phyloP scores from a whole-genome alignment of 2,329 filamentous ascomycete genomes.

The Colletotrichum falcatum region DNA sequence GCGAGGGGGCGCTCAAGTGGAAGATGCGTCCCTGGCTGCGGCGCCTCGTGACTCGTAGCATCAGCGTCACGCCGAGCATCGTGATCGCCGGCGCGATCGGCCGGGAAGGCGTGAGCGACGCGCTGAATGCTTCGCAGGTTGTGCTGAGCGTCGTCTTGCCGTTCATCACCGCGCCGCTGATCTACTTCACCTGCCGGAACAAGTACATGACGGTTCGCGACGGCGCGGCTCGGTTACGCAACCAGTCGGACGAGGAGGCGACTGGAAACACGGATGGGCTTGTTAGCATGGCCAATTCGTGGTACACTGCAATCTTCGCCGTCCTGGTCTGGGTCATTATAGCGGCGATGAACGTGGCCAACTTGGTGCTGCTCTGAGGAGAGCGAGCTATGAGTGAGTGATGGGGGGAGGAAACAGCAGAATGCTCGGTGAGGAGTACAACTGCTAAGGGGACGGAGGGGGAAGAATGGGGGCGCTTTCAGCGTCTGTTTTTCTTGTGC shows the following conservation, averaged over 20 bases:
- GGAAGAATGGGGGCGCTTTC: neutral
- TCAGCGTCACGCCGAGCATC: constrained; percentile 85
- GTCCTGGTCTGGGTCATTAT: constrained; percentile 79
- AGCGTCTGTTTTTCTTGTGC: neutral
- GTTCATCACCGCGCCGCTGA: constrained; percentile 84
- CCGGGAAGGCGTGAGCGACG: constrained; percentile 74
- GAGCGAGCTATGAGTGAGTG: constrained; percentile 18
- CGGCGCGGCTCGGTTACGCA: constrained; percentile 53
- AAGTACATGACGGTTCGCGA: constrained; percentile 81
- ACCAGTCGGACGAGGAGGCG: constrained; percentile 45
- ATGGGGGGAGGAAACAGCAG: neutral
- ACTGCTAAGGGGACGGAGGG: neutral
- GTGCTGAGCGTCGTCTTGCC: constrained; percentile 82
- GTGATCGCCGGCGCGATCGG: constrained; percentile 86
- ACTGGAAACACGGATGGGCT: constrained; percentile 36
- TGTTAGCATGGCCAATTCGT: constrained; percentile 78
- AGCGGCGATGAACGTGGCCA: constrained; percentile 81
- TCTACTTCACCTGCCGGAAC: constrained; percentile 85
- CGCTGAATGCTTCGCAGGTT: constrained; percentile 82
- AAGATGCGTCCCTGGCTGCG: constrained; percentile 81
- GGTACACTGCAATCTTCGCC: constrained; percentile 68
- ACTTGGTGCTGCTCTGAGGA: constrained; percentile 72
- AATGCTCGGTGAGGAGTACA: constrained; percentile 29
- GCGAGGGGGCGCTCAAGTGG: constrained; percentile 85
- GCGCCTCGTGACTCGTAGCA: constrained; percentile 79